phyloP scores from a whole-genome alignment of 2,329 filamentous ascomycete species.

The Fusarium anthophilum region DNA sequence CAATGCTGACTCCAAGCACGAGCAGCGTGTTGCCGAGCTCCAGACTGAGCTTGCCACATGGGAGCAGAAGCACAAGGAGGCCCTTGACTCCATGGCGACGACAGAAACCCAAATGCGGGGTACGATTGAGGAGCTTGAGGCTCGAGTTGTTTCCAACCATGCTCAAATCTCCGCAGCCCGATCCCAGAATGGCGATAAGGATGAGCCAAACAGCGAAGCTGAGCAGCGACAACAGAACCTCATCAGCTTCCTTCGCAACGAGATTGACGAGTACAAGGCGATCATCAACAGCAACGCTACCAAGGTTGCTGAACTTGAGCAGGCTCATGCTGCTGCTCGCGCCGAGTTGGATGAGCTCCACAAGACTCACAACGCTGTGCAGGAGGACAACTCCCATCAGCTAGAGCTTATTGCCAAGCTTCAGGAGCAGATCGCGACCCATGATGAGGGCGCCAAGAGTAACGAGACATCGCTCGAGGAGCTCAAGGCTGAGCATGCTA shows the following conservation, averaged over 20 bases:
- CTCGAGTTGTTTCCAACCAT: slow-evolving; percentile 63
- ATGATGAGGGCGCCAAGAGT: slow-evolving; percentile 66
- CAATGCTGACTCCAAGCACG: slow-evolving; percentile 54
- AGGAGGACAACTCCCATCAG: slow-evolving; percentile 56
- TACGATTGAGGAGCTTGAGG: slow-evolving; percentile 79
- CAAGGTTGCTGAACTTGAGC: slow-evolving; percentile 78
- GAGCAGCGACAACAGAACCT: slow-evolving; percentile 67
- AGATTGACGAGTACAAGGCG: slow-evolving; percentile 84
- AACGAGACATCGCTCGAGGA: slow-evolving; percentile 62
- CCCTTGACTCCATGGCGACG: slow-evolving; percentile 74
- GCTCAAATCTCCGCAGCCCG: slow-evolving; percentile 58
- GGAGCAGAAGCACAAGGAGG: slow-evolving; percentile 78
- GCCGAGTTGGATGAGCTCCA: slow-evolving; percentile 74
- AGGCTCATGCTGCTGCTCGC: slow-evolving; percentile 72
- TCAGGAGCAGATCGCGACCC: slow-evolving; percentile 67
- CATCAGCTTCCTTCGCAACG: slow-evolving; percentile 70
- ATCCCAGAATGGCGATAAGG: slow-evolving; percentile 49
- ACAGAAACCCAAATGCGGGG: slow-evolving; percentile 78
- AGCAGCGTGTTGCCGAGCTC: slow-evolving; percentile 70
- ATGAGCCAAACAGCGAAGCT: slow-evolving; percentile 57
- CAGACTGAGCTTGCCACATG: slow-evolving; percentile 77
- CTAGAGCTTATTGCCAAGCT: slow-evolving; percentile 61
- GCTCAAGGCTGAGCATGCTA: slow-evolving; percentile 60
- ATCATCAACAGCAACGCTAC: slow-evolving; percentile 74
- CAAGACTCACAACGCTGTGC: slow-evolving; percentile 64